Base-by-base conservation (phyloP, 1,284 basidiomycete species). In the Cryptococcus sp. region DNA sequence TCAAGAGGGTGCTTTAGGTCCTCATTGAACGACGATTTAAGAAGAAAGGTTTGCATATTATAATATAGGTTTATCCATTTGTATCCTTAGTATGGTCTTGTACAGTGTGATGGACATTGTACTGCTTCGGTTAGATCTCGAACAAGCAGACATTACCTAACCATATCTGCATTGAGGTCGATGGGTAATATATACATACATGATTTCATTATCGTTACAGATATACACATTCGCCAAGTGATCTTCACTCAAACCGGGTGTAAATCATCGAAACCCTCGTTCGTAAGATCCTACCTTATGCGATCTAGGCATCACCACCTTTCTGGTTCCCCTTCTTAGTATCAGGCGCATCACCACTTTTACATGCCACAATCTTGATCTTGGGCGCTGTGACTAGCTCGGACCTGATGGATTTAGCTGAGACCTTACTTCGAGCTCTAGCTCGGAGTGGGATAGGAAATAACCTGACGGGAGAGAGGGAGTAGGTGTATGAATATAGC, bases 301-400 rank as follows among this genome's bases (percentile, higher is more conserved):
- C 23, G 23, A 23, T n/a, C 44, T 52, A 44, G 15, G 41, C 10
- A 44, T 52, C 31, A 4, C 46, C 53, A 14, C 54, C 49, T 34
- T 48, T 44, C n/a, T 23, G 35, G 4, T 42, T 42, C 48, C 56
- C 61, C 56, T 71, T 72, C 55, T 70, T 65, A n/a, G 63, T 67
- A 37, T 76, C 74, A 11, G 83, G 81, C 64, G 89, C 89, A 62
- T 92, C 90, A 33, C 88, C 89, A 67, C 88, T 89, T 82, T 95
- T 96, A 80, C 92, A 95, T 4, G 93, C 92, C 62, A 96, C 90
- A 58, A 96, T 96, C 80, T 95, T 95, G 77, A 94, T 89, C 75
- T 88, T 86, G 44, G 82, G 81, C 2, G 88, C 85, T 10, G 79
- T 82, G 38, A 95, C 72, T 46, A 68, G 62, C 55, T 76, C 76